Evolutionary conservation across 352 stramenopile species (phyloP).

Genomic region (Pythium folliculosum): DNA sequence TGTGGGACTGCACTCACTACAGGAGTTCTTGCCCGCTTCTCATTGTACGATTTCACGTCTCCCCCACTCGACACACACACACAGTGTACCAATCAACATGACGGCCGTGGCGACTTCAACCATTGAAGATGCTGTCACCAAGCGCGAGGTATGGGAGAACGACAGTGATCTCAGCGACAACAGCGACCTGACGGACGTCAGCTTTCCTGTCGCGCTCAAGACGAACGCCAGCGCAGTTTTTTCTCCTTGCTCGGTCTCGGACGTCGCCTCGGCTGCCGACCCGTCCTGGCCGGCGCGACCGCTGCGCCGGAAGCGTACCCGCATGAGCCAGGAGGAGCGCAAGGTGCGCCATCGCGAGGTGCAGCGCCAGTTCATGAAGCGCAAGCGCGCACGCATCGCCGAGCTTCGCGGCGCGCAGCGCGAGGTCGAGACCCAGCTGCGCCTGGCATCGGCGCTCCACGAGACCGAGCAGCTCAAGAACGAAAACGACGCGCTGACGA

Average conservation of each 20-base stretch:
- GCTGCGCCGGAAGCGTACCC: constrained; percentile 20
- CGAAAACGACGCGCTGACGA: constrained; percentile 7
- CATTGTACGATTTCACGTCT: no score
- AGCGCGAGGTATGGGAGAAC: constrained; percentile 10
- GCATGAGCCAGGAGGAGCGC: constrained; percentile 27
- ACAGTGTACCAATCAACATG: no score
- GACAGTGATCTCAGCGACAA: constrained; percentile 12
- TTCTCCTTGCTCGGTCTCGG: neutral
- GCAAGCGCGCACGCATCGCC: constrained; percentile 22
- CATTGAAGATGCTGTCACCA: neutral
- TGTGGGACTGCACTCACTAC: no score
- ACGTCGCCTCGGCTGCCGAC: neutral
- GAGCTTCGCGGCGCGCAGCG: constrained; percentile 19
- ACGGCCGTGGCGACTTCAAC: neutral
- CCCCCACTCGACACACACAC: no score
- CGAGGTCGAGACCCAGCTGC: constrained; percentile 19
- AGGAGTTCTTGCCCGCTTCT: no score
- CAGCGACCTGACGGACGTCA: constrained; percentile 1
- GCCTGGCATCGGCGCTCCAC: constrained; percentile 6
- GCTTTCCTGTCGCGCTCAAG: no score
- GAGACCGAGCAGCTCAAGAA: constrained; percentile 18
- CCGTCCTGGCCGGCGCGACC: neutral
- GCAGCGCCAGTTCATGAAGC: constrained; percentile 32
- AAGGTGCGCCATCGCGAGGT: constrained; percentile 29
- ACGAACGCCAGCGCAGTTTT: neutral